Conservation (phyloP, 805 yeast species). For the Monosporozyma aquatica region DNA sequence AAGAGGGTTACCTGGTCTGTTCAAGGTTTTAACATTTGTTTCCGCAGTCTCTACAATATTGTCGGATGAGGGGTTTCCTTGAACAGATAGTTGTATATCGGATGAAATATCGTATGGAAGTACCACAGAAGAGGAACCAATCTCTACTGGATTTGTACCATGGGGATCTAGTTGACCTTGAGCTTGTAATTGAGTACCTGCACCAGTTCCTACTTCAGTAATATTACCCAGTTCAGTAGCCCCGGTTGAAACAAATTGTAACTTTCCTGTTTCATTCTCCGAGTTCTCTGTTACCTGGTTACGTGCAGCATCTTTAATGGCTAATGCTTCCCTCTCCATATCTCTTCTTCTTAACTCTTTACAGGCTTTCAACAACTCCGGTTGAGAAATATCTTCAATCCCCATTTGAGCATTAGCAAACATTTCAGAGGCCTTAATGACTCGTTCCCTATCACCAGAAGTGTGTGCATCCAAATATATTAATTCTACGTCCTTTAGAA, state of each 20-base stretch:
- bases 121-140: too few species aligned
- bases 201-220: constrained; percentile 15
- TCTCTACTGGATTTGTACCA: too few species aligned
- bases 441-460: constrained; percentile 74
- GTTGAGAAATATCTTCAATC: constrained; percentile 67
- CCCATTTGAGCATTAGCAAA: constrained; percentile 93
- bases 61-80: too few species aligned
- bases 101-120: too few species aligned
- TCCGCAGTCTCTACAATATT: too few species aligned
- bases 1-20: too few species aligned
- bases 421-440: constrained; percentile 84
- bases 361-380: constrained; percentile 70
- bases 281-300: not conserved
- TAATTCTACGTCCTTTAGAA: constrained; percentile 72
- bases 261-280: not conserved
- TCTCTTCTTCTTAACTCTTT: constrained; percentile 64
- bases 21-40: too few species aligned
- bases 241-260: too few species aligned
- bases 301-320: constrained; percentile 23
- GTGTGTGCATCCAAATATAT: constrained; percentile 71
- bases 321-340: constrained; percentile 37
- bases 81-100: too few species aligned
- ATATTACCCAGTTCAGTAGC: too few species aligned
- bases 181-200: constrained; percentile 23
- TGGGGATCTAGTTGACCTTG: constrained; percentile 3